Evolutionary conservation across 2,329 filamentous ascomycete genomes (phyloP).

Genomic region (Monosporascus ibericus): DNA sequence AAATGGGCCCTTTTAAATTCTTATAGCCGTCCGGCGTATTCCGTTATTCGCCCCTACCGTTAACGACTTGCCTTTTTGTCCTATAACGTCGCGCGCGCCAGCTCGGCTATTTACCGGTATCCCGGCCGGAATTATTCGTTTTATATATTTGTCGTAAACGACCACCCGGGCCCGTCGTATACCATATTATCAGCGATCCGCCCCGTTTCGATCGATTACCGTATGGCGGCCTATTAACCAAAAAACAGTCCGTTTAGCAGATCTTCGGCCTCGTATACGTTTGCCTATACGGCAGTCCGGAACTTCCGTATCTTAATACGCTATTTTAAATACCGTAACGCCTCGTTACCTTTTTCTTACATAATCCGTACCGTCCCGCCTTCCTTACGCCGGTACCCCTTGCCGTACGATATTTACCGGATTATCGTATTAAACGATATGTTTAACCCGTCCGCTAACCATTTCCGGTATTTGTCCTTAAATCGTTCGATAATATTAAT

Average conservation of each 20-base stretch:
- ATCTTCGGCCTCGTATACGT: neutral
- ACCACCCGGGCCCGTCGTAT: neutral
- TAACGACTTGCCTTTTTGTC: neutral
- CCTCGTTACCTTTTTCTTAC: neutral
- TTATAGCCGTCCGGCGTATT: neutral
- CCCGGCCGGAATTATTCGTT: neutral
- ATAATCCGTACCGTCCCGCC: neutral
- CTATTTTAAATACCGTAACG: neutral
- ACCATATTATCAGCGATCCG: too few relatives aligned
- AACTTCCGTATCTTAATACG: neutral
- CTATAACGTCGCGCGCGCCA: neutral
- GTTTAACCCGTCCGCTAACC: neutral
- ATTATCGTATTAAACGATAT: slow-evolving; percentile 1
- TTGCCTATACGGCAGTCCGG: neutral
- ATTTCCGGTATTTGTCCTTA: neutral
- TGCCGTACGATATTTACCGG: neutral
- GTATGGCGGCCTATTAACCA: neutral
- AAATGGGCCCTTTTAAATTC: neutral
- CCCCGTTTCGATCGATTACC: neutral
- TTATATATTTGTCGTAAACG: neutral
- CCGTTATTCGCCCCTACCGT: neutral
- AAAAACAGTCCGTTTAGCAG: neutral
- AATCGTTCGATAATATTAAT: neutral
- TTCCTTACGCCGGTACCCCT: neutral
- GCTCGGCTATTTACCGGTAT: neutral